Evolutionary conservation across 768 basidiomycete genomes (phyloP), one percentile per base, ranked within the genome.

Genomic region (Clitopilus hobsonii): DNA sequence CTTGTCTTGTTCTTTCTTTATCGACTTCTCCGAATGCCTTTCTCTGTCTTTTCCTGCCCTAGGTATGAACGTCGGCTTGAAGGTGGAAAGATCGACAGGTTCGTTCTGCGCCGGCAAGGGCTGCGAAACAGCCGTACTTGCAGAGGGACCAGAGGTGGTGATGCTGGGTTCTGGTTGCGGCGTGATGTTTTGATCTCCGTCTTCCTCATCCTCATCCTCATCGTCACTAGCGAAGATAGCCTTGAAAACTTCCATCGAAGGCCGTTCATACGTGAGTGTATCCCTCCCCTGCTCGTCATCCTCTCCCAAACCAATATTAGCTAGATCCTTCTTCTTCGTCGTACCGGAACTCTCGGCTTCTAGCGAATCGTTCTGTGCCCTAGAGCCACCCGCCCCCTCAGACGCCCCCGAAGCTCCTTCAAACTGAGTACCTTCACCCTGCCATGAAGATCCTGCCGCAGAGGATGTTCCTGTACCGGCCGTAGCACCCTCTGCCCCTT

Each of bases 211-310:
- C 16, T 85, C 86, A 29, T 91, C 90, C 63, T 96, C 94, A 45
- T 93, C 91, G 57, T 93, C 92, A 69, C 91, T 94, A 10, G 94
- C 95, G 67, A 99, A 99, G 57, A 99, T 98, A 2, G 96, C 94
- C 67, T 96, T 97, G 78, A 98, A 99, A 41, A 98, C 84, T 64
- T 94, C 89, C 80, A 94, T 91, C 5, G 85, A 74, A 1, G 97
- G 96, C 32, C 89, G 81, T 61, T 90, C 77, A 67, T 98, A 95
- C 0, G 90, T 94, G 59, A 98, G 74, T 5, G 85, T 94, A 63
- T 95, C 94, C 30, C 80, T 71, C 0, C 94, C 95, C 66, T 97
- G 95, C 25, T 79, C 81, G 38, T 94, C 93, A 64, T 98, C 94
- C 51, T 97, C 94, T 22, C 94, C 96, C 41, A 97, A 70, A 0